Conservation (phyloP, 148 eudicot species). For the Nepenthes mirabilis region DNA sequence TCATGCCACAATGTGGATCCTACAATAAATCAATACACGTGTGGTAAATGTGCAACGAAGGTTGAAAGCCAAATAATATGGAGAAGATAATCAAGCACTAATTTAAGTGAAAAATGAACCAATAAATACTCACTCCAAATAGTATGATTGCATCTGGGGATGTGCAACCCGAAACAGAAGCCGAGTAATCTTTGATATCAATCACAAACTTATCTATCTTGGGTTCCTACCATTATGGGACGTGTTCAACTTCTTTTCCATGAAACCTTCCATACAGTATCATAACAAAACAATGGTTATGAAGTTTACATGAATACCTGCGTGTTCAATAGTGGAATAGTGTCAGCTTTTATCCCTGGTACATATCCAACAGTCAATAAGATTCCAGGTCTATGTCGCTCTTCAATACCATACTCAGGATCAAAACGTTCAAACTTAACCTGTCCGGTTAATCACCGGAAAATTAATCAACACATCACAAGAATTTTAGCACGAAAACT, state of each 20-base stretch:
- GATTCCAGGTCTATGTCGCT: constrained; percentile 20
- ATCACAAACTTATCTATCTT: constrained; percentile 48
- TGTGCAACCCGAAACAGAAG: constrained; percentile 38
- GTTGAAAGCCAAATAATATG: neutral
- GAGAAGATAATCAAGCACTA: too few species aligned
- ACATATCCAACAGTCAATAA: constrained; percentile 66
- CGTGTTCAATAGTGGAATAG: constrained; percentile 22
- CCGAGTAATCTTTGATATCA: constrained; percentile 43
- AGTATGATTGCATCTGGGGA: constrained; percentile 73
- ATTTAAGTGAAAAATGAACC: neutral
- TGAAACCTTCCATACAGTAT: neutral
- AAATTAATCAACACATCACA: neutral
- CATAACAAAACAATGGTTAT: neutral
- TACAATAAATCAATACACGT: constrained; percentile 17
- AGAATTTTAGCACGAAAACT: neutral
- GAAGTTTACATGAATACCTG: neutral
- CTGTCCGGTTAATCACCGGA: constrained; percentile 4
- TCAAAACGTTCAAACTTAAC: constrained; percentile 15
- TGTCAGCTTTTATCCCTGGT: constrained; percentile 62
- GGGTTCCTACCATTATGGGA: constrained; percentile 10
- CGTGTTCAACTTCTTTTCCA: neutral
- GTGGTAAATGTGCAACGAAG: constrained; percentile 6
- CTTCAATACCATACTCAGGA: neutral
- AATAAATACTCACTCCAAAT: constrained; percentile 58
- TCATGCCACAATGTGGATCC: constrained; percentile 41